Evolutionary conservation across 202 grass and related monocot genomes (phyloP).

Genomic region (Schoenoplectus tabernaemontani): DNA sequence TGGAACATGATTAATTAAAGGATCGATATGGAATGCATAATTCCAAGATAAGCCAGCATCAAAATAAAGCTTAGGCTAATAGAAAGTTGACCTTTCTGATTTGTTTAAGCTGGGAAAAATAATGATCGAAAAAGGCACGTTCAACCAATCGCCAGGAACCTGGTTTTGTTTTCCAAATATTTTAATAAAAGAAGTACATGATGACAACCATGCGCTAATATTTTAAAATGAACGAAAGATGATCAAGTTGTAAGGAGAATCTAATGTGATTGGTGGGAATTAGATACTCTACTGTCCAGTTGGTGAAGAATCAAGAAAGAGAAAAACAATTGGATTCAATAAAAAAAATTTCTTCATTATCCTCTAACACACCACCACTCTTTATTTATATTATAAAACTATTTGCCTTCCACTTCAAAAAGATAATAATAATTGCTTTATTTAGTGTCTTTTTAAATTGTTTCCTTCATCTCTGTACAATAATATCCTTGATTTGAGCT

Average conservation of each 20-base stretch:
- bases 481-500: neutral
- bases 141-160: slow-evolving; percentile 5
- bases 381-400: neutral
- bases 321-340: neutral
- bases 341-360: neutral
- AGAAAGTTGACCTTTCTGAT: neutral
- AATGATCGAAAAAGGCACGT: neutral
- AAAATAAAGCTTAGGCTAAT: neutral
- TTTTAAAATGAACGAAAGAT: neutral
- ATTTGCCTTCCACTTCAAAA: too few relatives aligned
- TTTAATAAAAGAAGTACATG: neutral
- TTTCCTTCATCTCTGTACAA: too few relatives aligned
- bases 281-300: slow-evolving; percentile 13
- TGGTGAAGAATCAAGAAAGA: slow-evolving; percentile 11
- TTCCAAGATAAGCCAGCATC: neutral
- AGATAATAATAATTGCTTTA: too few relatives aligned
- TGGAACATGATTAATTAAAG: neutral
- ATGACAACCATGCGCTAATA: neutral
- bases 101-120: neutral
- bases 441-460: too few relatives aligned
- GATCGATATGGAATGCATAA: neutral
- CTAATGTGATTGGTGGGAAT: slow-evolving; percentile 17
- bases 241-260: slow-evolving; percentile 21
- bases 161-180: slow-evolving; percentile 11
- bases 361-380: neutral